Base-by-base conservation (phyloP, 116 monocot species). In the Zostera marina region DNA sequence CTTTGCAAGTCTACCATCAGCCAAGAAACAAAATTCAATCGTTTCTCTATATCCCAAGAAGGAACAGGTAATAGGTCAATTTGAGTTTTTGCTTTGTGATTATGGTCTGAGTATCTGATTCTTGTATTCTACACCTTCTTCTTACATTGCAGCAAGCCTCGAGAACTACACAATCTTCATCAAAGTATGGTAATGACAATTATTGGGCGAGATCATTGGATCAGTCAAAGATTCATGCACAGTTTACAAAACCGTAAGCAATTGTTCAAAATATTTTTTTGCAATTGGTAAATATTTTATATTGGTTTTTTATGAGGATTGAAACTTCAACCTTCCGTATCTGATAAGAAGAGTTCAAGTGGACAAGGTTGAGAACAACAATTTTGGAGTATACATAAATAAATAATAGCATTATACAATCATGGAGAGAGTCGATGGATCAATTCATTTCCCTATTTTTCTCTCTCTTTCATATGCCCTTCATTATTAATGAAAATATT, bases 171-270 rank as follows among this genome's bases (percentile, higher is more conserved):
- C 58, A 70, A 26, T 44, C 67, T 63, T 61, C 56, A 16, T 32
- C 43, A 64, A 81, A 67, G 52, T 68, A 70, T 13, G 32, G 32
- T 32, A 73, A 61, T 60, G 79, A 56, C 5, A 56, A 44, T 16
- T 80, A 59, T 81, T 65, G 76, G 56, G 52, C 66, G 47, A 44
- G 58, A 41, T 52, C 71, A 24, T 42, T 68, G 2, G 66, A 81
- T 38, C 54, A 69, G 48, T 61, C 57, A 25, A 72, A 68, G 42
- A 45, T 72, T 24, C 66, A 71, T 38, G 74, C 17, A 60, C 72
- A 73, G 15, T 56, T 78, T 66, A 65, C 65, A 44, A 90, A 82
- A 76, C 2, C 73, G 88, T 94, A 79, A 52, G 76, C 66, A 32
- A 61, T 46, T 53, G 48, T 46, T 48, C 14, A n/a, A n/a, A n/a